These are phyloP conservation scores for Camillea tinctor DNA, from an alignment of 2,329 filamentous ascomycete genomes.

Conservation along the genomic window DNA sequence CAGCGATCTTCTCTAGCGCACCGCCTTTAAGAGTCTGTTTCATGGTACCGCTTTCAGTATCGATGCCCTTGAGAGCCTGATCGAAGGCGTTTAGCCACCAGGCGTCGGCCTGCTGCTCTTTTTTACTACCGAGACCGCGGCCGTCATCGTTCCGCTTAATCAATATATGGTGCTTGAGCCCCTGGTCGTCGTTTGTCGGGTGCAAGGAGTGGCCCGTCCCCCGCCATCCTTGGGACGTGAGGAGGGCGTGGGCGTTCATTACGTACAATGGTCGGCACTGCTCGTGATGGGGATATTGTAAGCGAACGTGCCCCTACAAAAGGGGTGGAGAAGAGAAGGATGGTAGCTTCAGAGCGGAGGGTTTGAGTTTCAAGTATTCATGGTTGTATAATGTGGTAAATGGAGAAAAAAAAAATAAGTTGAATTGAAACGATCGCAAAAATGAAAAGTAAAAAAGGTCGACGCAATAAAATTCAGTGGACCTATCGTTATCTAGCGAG, in stretches of 20 bases:
- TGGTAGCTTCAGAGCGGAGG: no score
- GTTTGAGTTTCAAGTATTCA: no score
- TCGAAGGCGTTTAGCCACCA: slow-evolving; percentile 99
- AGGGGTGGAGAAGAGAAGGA: not conserved
- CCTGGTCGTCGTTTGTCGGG: slow-evolving; percentile 66
- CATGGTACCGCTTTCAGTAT: slow-evolving; percentile 56
- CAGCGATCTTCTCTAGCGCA: slow-evolving; percentile 51
- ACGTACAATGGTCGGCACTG: not conserved
- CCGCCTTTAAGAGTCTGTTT: slow-evolving; percentile 55
- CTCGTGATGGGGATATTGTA: no score
- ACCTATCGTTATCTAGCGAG: no score
- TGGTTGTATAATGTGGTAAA: no score
- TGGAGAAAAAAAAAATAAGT: no score
- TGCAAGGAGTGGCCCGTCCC: slow-evolving; percentile 88
- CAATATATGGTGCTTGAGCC: slow-evolving; percentile 79
- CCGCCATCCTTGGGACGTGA: slow-evolving; percentile 85
- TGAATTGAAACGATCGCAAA: no score
- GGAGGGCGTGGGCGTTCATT: slow-evolving; percentile 84
- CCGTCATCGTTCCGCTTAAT: slow-evolving; percentile 80
- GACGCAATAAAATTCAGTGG: no score
- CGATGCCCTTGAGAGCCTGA: slow-evolving; percentile 79
- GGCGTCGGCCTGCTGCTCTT: slow-evolving; percentile 69
- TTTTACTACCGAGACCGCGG: slow-evolving; percentile 77
- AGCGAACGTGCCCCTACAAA: not conserved
- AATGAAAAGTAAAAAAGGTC: no score